Evolutionary conservation across 106 monocot species (phyloP).

Genomic region (Allium cepa): DNA sequence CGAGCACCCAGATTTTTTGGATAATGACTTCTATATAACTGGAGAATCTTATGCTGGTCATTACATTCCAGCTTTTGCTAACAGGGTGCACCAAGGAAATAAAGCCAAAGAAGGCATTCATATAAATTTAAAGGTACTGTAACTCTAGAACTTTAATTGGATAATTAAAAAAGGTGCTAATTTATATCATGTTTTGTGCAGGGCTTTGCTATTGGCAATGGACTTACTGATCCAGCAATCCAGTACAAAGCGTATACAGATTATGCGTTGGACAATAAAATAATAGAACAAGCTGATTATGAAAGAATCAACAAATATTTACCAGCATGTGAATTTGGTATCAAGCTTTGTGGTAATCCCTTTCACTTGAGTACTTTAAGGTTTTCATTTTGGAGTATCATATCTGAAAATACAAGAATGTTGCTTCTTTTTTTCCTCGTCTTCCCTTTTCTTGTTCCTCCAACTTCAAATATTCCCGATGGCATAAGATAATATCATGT

Average conservation of each 20-base stretch:
- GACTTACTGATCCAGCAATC: constrained; percentile 91
- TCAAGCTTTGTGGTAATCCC: constrained; percentile 71
- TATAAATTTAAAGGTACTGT: constrained; percentile 80
- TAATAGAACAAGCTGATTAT: constrained; percentile 78
- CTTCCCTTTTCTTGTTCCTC: too few relatives aligned
- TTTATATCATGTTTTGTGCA: constrained; percentile 11
- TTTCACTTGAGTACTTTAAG: constrained; percentile 23
- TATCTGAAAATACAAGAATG: neutral
- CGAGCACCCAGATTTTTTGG: constrained; percentile 62
- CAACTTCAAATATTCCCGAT: neutral
- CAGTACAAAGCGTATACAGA: constrained; percentile 96
- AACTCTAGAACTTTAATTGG: neutral
- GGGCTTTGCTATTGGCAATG: constrained; percentile 98
- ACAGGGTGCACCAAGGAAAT: constrained; percentile 83
- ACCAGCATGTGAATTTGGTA: constrained; percentile 81
- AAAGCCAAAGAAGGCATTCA: constrained; percentile 81
- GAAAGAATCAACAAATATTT: constrained; percentile 55
- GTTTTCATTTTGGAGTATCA: neutral
- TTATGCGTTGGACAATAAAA: constrained; percentile 72
- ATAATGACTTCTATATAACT: constrained; percentile 92
- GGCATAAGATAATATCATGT: neutral
- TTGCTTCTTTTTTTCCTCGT: too few relatives aligned
- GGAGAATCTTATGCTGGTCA: constrained; percentile 99
- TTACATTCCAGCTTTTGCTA: constrained; percentile 95
- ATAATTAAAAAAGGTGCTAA: neutral